These are phyloP conservation scores for Myxozyma neglecta DNA, from an alignment of 805 yeast genomes.

Conservation along the genomic window DNA sequence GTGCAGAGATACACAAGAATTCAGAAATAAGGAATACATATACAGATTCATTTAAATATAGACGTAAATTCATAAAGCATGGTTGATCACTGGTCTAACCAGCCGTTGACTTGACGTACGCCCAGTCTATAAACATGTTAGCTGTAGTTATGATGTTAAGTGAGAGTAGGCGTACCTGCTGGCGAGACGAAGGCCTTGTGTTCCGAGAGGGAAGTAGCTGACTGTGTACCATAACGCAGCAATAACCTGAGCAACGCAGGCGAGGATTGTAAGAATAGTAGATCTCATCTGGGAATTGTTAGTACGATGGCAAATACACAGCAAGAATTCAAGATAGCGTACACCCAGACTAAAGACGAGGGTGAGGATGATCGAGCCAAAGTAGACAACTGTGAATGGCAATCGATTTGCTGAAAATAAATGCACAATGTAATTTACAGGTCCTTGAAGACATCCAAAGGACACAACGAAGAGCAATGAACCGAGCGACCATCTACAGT, in stretches of 20 bases:
- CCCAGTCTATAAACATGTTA: conserved; percentile 48
- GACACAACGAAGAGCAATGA: conserved; percentile 81
- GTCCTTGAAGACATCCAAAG: conserved; percentile 92
- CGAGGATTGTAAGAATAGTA: conserved; percentile 71
- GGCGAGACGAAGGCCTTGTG: conserved; percentile 34
- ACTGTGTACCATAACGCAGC: conserved; percentile 89
- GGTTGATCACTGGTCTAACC: conserved; percentile 41
- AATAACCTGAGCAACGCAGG: conserved; percentile 73
- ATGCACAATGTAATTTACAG: conserved; percentile 73
- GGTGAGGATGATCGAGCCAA: conserved; percentile 76
- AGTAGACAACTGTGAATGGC: conserved; percentile 76
- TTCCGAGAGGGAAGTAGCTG: conserved; percentile 93
- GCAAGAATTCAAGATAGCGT: conserved; percentile 8
- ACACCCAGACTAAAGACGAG: conserved; percentile 68
- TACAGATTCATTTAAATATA: background rate
- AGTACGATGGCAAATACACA: background rate
- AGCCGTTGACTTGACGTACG: conserved; percentile 50
- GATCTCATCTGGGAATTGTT: conserved; percentile 49
- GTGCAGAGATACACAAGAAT: background rate
- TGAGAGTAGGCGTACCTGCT: conserved; percentile 26
- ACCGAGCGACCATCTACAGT: conserved; percentile 80
- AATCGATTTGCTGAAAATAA: conserved; percentile 72
- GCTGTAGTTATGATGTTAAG: background rate
- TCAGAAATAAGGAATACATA: background rate
- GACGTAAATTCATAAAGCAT: background rate